Base-by-base conservation (phyloP, 495 filamentous ascomycete species). In the Aspergillus biplanus region DNA sequence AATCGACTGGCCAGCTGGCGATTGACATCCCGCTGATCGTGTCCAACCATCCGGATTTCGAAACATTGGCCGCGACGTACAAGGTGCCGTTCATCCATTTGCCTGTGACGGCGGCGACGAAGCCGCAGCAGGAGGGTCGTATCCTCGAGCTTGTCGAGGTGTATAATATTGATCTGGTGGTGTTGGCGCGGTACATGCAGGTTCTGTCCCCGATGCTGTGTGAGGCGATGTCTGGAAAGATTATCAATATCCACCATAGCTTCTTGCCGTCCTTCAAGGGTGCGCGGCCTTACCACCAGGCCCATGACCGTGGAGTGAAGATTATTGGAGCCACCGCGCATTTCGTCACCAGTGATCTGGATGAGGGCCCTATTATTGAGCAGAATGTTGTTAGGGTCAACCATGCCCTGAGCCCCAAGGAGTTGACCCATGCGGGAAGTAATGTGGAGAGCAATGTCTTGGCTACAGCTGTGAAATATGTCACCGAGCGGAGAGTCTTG, bases 191-290 rank as follows among this genome's bases (percentile, higher is more conserved):
- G 54, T 92, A 92, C 76, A 92, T 92, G 89, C 89, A 92, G 76
- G 87, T 92, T n/a, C 80, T 92, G 6, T 88, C 83, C 52, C 87
- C 88, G 13, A 82, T 71, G n/a, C 76, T 92, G 33, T 92, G 89
- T 73, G 76, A 82, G 65, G 88, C 83, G 54, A 90, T 91, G 88
- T 85, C 82, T 53, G 88, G 89, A 9, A 82, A 82, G 56, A 91
- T 91, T 75, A 90, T 92, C 86, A 92, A 92, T 76, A 91, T 92
- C 75, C 89, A 92, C 76, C 89, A 92, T 77, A 85, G 82, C 62
- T 92, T 92, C 84, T 67, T 92, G 80, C 89, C 89, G 4, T 86
- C 82, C 34, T 92, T 92, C 81, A 92, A 91, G 80, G 89, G 89
- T 33, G 89, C 89, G 62, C 90, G 89, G 80, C 89, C 89, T 27